Conservation (phyloP, 179 eudicot species). For the Heliamphora pulchella region DNA sequence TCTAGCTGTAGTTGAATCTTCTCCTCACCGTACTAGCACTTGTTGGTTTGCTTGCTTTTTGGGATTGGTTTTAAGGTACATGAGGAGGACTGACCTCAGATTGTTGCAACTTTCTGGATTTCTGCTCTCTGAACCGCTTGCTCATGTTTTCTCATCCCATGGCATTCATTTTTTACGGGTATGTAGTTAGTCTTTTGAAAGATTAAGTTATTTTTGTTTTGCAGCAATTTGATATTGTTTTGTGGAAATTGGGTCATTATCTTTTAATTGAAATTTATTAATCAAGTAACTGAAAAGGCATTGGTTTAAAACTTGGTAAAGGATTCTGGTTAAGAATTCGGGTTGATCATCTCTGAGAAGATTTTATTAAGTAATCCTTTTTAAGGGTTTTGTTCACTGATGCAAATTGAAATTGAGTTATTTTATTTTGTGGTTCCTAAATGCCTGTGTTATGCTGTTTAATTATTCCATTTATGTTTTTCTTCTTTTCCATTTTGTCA, state of each 20-base stretch:
- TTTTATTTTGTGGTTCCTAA: not conserved
- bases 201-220: not conserved
- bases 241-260: not conserved
- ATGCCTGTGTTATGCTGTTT: conserved; percentile 15
- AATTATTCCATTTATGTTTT: not conserved
- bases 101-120: conserved; percentile 25
- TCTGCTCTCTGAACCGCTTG: conserved; percentile 25
- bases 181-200: not conserved
- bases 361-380: not conserved
- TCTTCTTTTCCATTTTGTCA: not conserved
- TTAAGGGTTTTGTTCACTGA: not conserved
- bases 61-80: conserved; percentile 30
- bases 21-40: conserved; percentile 17
- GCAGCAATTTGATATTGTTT: not conserved
- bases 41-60: conserved; percentile 25
- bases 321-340: too few species aligned
- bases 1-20: conserved; percentile 16
- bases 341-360: too few species aligned
- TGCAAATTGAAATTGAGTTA: not conserved
- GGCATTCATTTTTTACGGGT: conserved; percentile 31
- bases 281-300: too few species aligned
- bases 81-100: conserved; percentile 22
- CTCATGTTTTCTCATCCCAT: conserved; percentile 22
- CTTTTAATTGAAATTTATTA: too few species aligned
- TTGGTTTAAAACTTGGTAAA: too few species aligned